A percentile compares a stretch with the other conserved stretches of the same genome.
Conservation (phyloP, 345 rosid species). For the Lumnitzera littorea region DNA sequence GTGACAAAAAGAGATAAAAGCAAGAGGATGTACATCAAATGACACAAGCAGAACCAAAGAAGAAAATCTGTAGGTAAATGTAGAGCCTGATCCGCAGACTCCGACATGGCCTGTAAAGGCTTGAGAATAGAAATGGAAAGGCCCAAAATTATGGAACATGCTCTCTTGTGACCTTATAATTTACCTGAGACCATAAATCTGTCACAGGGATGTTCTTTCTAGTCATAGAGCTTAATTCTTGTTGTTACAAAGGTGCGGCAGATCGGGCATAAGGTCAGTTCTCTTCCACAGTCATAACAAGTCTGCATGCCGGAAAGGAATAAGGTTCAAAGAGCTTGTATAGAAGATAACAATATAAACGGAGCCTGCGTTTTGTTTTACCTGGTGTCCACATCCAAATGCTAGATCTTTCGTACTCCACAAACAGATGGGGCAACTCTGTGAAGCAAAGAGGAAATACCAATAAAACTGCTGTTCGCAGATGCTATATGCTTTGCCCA, state of each 20-base stretch:
- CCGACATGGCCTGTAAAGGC: too few species aligned
- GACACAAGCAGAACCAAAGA: not conserved
- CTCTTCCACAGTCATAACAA: constrained; percentile 30
- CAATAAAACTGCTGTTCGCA: not conserved
- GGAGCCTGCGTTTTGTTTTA: constrained; percentile 5
- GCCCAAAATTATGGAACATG: too few species aligned
- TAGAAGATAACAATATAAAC: not conserved
- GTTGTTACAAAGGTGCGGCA: constrained; percentile 21
- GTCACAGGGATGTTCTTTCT: not conserved
- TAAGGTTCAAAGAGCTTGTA: not conserved
- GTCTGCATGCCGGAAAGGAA: constrained; percentile 17
- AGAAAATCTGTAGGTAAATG: not conserved
- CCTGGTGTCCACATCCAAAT: constrained; percentile 38
- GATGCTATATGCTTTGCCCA: not conserved
- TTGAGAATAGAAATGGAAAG: too few species aligned
- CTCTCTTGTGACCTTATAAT: too few species aligned
- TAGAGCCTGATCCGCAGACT: too few species aligned
- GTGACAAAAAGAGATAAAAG: not conserved
- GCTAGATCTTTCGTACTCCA: constrained; percentile 31
- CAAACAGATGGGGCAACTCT: constrained; percentile 24
- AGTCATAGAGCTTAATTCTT: constrained; percentile 23
- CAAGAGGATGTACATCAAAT: not conserved
- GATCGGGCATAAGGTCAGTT: constrained; percentile 22
- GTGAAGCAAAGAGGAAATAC: not conserved
- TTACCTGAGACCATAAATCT: not conserved